Percentiles rank a stretch among this genome's conserved stretches.
These are phyloP conservation scores for Kentomonas sorsogonicus DNA, from an alignment of 208 protist genomes.

Conservation along the genomic window DNA sequence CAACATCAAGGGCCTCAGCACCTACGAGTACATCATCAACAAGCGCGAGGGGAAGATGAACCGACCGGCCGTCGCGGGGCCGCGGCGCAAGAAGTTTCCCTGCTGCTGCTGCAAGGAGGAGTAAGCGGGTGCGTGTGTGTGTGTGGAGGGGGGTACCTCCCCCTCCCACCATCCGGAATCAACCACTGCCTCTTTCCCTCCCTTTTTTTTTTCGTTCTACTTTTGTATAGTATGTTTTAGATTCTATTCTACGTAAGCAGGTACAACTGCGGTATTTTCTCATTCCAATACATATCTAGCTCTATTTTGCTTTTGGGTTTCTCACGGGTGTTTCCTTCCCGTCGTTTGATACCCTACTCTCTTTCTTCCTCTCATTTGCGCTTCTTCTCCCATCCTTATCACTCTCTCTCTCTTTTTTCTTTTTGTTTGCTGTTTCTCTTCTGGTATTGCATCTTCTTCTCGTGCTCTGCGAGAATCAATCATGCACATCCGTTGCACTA, in stretches of 20 bases:
- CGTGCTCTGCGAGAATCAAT: constrained; percentile 1
- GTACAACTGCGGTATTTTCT: background rate
- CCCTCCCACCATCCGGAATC: too few relatives aligned
- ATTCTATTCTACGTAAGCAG: too few relatives aligned
- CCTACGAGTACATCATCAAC: constrained; percentile 56
- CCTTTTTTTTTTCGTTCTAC: too few relatives aligned
- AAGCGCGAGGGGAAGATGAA: constrained; percentile 23
- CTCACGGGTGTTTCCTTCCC: background rate
- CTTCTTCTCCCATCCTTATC: background rate
- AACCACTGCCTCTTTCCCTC: too few relatives aligned
- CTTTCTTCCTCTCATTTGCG: background rate
- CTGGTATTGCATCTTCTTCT: background rate
- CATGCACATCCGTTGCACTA: background rate
- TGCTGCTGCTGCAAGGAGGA: constrained; percentile 14
- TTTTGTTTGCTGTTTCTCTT: background rate
- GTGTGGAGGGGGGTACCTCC: too few relatives aligned
- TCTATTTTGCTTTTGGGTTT: background rate
- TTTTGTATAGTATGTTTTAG: too few relatives aligned
- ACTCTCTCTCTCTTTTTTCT: constrained; percentile 9
- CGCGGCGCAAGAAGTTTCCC: constrained; percentile 3
- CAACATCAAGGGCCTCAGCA: constrained; percentile 28
- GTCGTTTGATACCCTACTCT: background rate
- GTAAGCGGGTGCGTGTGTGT: too few relatives aligned
- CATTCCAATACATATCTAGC: background rate
- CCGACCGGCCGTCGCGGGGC: background rate